These are phyloP conservation scores for Cinchona pubescens DNA, from an alignment of 257 asterid species.

Conservation along the genomic window DNA sequence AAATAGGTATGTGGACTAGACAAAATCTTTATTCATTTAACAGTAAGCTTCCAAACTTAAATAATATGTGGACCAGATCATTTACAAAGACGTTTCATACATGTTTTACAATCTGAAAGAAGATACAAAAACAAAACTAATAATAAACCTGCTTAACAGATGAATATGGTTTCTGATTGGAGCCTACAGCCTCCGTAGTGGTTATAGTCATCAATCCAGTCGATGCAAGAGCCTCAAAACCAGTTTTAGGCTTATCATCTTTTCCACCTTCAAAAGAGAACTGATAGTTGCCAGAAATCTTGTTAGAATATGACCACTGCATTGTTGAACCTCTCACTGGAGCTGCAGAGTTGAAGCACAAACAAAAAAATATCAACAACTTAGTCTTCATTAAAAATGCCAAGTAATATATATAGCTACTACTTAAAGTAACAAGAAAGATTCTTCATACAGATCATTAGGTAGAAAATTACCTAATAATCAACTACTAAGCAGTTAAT, in stretches of 20 bases:
- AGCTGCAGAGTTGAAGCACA: slow-evolving; percentile 36
- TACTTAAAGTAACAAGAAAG: background rate
- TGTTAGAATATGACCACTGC: slow-evolving; percentile 65
- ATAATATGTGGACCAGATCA: background rate
- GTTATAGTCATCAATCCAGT: slow-evolving; percentile 55
- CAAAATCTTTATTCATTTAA: background rate
- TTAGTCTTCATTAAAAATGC: slow-evolving; percentile 8
- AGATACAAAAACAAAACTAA: background rate
- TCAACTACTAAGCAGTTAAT: slow-evolving; percentile 17
- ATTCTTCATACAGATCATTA: background rate
- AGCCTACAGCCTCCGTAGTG: slow-evolving; percentile 40
- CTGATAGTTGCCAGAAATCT: slow-evolving; percentile 17
- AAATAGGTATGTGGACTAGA: no score
- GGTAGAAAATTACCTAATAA: slow-evolving; percentile 24
- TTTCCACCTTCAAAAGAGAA: slow-evolving; percentile 40
- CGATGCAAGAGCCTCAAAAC: slow-evolving; percentile 64
- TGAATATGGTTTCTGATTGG: slow-evolving; percentile 30
- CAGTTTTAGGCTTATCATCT: slow-evolving; percentile 45
- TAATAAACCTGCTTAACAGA: slow-evolving; percentile 41
- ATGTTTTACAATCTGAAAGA: background rate
- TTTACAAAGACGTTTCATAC: background rate
- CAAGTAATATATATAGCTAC: background rate
- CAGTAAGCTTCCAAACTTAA: background rate
- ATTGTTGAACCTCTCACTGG: slow-evolving; percentile 46
- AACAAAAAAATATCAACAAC: background rate